These are phyloP conservation scores for Lentinula lateritia DNA, from an alignment of 768 basidiomycete species.

Conservation along the genomic window DNA sequence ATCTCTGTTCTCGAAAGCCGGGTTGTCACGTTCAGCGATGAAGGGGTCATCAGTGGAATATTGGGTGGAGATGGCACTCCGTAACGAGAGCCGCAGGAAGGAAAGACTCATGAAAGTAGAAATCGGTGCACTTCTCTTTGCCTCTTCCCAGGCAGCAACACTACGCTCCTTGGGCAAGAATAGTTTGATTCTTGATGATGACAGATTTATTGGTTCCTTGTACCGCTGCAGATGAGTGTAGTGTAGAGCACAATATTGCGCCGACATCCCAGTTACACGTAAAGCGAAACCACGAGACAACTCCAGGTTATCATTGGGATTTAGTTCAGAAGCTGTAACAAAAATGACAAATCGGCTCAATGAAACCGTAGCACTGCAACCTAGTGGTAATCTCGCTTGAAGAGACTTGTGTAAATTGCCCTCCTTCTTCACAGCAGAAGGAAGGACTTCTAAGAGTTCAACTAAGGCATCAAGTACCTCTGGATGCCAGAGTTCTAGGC, in stretches of 20 bases:
- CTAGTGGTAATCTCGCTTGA: slow-evolving; percentile 43
- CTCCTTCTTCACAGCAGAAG: neutral
- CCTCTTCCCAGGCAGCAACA: slow-evolving; percentile 36
- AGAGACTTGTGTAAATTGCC: slow-evolving; percentile 16
- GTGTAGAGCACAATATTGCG: slow-evolving; percentile 52
- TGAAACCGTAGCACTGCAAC: slow-evolving; percentile 50
- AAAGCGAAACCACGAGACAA: slow-evolving; percentile 67
- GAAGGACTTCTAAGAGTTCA: slow-evolving; percentile 37
- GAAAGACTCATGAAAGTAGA: slow-evolving; percentile 36
- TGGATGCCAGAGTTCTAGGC: slow-evolving; percentile 64
- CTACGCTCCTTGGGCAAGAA: slow-evolving; percentile 47
- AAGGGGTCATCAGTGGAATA: slow-evolving; percentile 66
- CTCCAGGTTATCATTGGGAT: slow-evolving; percentile 59
- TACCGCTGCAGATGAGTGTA: slow-evolving; percentile 31
- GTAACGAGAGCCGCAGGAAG: slow-evolving; percentile 45
- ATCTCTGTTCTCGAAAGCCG: slow-evolving; percentile 32
- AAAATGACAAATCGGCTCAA: slow-evolving; percentile 61
- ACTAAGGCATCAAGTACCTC: slow-evolving; percentile 49
- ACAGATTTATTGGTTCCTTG: slow-evolving; percentile 26
- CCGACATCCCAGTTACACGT: slow-evolving; percentile 41
- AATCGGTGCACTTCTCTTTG: slow-evolving; percentile 23
- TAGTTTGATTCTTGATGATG: slow-evolving; percentile 47
- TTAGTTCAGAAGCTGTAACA: slow-evolving; percentile 76
- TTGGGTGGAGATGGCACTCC: slow-evolving; percentile 59
- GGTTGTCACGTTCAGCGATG: slow-evolving; percentile 48